Evolutionary conservation across 2,329 filamentous ascomycete species (phyloP), one percentile per base, ranked within the genome.

Genomic region (Botrytis cinerea): DNA sequence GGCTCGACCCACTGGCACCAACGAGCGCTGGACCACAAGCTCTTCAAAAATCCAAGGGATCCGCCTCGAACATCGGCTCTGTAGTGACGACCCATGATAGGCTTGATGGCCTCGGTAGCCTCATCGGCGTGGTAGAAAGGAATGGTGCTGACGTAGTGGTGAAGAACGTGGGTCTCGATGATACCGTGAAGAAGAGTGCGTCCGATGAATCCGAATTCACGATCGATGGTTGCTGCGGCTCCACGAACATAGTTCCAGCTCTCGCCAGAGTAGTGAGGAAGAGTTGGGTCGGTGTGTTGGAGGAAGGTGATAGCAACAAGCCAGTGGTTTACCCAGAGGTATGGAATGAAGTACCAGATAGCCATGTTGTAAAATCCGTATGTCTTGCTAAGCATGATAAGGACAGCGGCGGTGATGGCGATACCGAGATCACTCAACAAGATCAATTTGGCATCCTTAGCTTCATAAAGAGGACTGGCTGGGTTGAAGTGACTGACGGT

Each of bases 321-420:
- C 95, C 95, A 98, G 89, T 98, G 94, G 89, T 98, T 97, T 73
- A 98, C 95, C 95, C 95, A 98, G 75, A 98, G 87, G 83, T 98
- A 99, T 54, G 96, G 96, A 74, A 97, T 81, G 81, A 95, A 90
- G 85, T 99, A 99, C 95, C 96, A 98, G 76, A 99, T 92, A 74
- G 93, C 85, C 82, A 98, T 86, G 86, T 98, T 98, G 81, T 86
- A 82, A 87, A 91, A 95, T 81, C 96, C 96, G 79, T 91, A 98
- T 73, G 84, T 92, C 83, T 90, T 90, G 79, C 91, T 91, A 77
- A 98, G 86, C 79, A 87, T 87, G 70, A 84, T 86, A 75, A 87
- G 84, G 73, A 85, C 84, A 73, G 87, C 88, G 80, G 96, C 85
- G 75, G 85, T 84, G 69, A 89, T 82, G 73, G 85, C 80, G 62